Base-by-base conservation (phyloP, 108 stramenopile genomes). In the Nitzschia sp. region DNA sequence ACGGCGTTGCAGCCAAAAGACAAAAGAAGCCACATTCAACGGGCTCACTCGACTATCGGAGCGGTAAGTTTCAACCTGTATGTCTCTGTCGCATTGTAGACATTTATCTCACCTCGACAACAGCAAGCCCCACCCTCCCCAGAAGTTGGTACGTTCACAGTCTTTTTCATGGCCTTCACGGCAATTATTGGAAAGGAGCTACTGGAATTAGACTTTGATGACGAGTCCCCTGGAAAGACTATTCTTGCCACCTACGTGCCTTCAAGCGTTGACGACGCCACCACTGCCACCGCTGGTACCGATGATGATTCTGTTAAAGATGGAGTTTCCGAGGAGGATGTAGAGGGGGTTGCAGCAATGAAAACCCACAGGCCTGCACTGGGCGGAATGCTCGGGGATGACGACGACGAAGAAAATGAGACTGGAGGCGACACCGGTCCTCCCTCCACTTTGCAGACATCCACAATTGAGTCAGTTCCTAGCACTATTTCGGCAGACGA, bases 131-230 rank as follows among this genome's bases (percentile, higher is more conserved):
- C 78, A 19, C 79, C 76, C 7, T 78, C 79, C 0, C 74, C 87
- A 10, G 86, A 90, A 73, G 83, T 79, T 37, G 83, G 87, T 19
- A 90, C 92, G 14, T 93, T 93, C 58, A 87, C 92, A 0, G 84
- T 93, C 25, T 93, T 93, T 65, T 93, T 88, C 74, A 82, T 93
- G 80, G 80, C 87, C 6, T 93, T 87, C 63, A 84, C 87, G 10
- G 80, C 92, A 6, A 70, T 90, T 42, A 77, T 90, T 12, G 89
- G 89, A 15, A 89, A 88, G 51, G 92, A 89, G 57, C 66, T 93
- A 25, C 73, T 90, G 57, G 82, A 86, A 50, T 63, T 93, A 10
- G 73, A 80, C 26, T 69, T 81, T n/a, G 80, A 89, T 67, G 64
- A 69, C 10, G 71, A 80, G 29, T 55, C 73, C 25, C 64, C 76